Evolutionary conservation across 805 yeast genomes (phyloP).

Genomic region (Lipomyces anomalus): DNA sequence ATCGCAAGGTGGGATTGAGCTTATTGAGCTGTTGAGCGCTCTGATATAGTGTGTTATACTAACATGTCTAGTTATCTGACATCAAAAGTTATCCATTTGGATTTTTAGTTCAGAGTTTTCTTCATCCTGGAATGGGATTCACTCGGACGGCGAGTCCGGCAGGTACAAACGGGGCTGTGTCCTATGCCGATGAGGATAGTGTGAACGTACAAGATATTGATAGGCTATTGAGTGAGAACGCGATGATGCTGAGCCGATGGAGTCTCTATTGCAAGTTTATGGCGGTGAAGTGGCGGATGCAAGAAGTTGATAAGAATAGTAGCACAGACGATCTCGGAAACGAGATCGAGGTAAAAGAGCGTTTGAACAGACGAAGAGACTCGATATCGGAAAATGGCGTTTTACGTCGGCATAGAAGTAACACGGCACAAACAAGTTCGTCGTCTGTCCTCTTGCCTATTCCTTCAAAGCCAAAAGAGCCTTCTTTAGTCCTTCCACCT

Average conservation of each 20-base stretch:
- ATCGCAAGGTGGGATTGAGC: slow-evolving; percentile 29
- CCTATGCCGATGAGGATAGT: slow-evolving; percentile 27
- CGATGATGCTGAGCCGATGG: slow-evolving; percentile 82
- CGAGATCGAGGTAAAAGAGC: background rate
- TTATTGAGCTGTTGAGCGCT: background rate
- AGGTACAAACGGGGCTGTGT: slow-evolving; percentile 10
- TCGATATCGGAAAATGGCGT: slow-evolving; percentile 3
- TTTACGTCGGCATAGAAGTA: background rate
- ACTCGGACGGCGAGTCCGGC: slow-evolving; percentile 29
- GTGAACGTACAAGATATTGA: slow-evolving; percentile 58
- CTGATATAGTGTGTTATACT: background rate
- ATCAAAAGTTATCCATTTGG: slow-evolving; percentile 53
- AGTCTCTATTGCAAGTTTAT: slow-evolving; percentile 46
- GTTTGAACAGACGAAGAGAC: background rate
- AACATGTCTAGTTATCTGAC: slow-evolving; percentile 51
- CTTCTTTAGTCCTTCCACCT: slow-evolving; percentile 38
- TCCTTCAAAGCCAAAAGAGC: background rate
- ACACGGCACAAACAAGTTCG: background rate
- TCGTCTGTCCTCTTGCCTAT: background rate
- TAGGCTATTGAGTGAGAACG: slow-evolving; percentile 61
- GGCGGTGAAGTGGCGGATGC: slow-evolving; percentile 23
- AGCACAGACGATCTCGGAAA: background rate
- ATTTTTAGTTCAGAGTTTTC: slow-evolving; percentile 36
- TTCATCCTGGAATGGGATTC: slow-evolving; percentile 21
- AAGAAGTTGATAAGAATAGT: slow-evolving; percentile 4